Evolutionary conservation across 2,329 filamentous ascomycete genomes (phyloP), one percentile per base, ranked within the genome.

Genomic region (Bimuria novae-zelandiae): DNA sequence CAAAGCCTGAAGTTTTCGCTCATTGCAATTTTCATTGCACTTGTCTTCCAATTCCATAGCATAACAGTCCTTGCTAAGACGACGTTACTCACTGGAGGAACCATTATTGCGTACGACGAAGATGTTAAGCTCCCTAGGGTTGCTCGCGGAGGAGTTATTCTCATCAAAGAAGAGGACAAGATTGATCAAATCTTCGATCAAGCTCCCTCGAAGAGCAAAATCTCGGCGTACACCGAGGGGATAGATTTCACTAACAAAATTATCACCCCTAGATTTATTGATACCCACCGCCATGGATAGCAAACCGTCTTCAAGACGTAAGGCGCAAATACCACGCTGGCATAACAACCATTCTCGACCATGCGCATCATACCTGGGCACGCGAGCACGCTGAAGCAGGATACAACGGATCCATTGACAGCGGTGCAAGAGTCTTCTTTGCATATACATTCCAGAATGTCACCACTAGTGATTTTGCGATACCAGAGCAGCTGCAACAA

Each of bases 251-350:
- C 73, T 0, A 71, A 74, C 50, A 79, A 81, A 59, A 84, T 84
- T 52, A 72, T 84, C 46, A 77, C 76, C 0, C 80, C 82, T 0
- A 82, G 83, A 7, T 84, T 85, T 64, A 72, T 85, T 52, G 80
- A 84, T 64, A 84, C 81, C 0, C 82, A 85, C 57, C 77, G 78
- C 1, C 65, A 68, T 62, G 82, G 83, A 7, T 36, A n/a, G 33
- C 80, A 84, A 60, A 84, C 82, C 0, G 79, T 75, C 1, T 79
- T 79, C 60, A 82, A 81, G 60, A 83, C 82, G 0, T 59, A 85
- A 1, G 78, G 57, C 1, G 78, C 80, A 7, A 82, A 85, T 59
- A 79, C 78, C 0, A 80, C 75, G 25, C 27, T 0, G 80, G 80
- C 2, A 79, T 81, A 4, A 83, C 81, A 0, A 80, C 79, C 0